Conservation (phyloP, 2,329 filamentous ascomycete genomes). For the Sporothrix pseudoabietina region DNA sequence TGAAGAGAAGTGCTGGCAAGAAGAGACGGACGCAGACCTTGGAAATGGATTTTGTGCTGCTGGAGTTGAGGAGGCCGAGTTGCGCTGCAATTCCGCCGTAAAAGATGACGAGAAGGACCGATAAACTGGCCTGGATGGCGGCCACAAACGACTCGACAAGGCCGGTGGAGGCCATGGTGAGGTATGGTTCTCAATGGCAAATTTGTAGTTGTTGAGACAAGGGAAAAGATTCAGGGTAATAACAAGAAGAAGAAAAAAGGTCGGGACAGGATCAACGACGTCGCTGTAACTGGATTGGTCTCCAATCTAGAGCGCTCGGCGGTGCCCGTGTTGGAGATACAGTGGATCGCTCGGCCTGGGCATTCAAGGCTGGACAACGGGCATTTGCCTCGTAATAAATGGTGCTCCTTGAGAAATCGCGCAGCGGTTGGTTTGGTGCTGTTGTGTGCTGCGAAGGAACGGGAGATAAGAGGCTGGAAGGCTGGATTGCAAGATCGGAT, state of each 20-base stretch:
- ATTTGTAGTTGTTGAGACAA: not conserved
- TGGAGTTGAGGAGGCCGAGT: slow-evolving; percentile 44
- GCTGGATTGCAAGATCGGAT: not conserved
- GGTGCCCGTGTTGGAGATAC: slow-evolving; percentile 11
- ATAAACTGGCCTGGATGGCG: slow-evolving; percentile 51
- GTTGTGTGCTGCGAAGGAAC: not conserved
- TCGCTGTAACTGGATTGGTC: not conserved
- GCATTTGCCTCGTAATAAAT: not conserved
- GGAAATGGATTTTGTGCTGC: slow-evolving; percentile 47
- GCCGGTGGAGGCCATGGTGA: slow-evolving; percentile 36
- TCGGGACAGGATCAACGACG: not conserved
- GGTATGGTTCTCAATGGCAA: not conserved
- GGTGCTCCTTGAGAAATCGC: slow-evolving; percentile 6
- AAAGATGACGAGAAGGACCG: slow-evolving; percentile 51
- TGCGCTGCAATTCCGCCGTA: slow-evolving; percentile 49
- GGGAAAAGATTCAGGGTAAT: not conserved
- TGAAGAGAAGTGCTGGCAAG: slow-evolving; percentile 50
- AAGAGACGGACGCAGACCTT: slow-evolving; percentile 52
- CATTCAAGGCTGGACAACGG: not conserved
- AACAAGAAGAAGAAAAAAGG: not conserved
- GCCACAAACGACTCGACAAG: slow-evolving; percentile 47
- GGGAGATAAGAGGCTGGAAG: not conserved
- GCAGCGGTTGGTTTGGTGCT: not conserved
- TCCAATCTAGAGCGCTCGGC: not conserved
- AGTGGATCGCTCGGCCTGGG: not conserved